Evolutionary conservation across 306 rosid species (phyloP), one percentile per base, ranked within the genome.

Genomic region (Prunus padus): DNA sequence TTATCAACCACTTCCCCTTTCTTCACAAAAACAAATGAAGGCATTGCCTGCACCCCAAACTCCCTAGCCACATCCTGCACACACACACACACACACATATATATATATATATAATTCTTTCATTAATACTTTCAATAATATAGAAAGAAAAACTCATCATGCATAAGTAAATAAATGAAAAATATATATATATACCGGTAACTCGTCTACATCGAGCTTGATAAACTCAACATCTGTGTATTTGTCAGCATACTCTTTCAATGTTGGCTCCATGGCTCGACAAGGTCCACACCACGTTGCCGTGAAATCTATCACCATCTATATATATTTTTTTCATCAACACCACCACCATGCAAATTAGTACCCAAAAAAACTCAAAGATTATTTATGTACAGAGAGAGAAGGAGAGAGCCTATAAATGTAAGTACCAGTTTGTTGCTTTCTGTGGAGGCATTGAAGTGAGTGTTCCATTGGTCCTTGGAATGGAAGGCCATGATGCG

Each of bases 211-310:
- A 69, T 93, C 98, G 72, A 89, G 76, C 86, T 84, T 82, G 79
- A 93, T 65, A 77, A 89, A 89, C 74, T 84, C 89, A 18, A 90
- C 91, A 50, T 91, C 91, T 3, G 73, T 76, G 83, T 80, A 91
- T 79, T 82, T 84, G 44, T 81, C 85, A 31, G 90, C 83, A 76
- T 80, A 86, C 40, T 86, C 88, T 64, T 83, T 74, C 56, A 93
- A 76, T 28, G 62, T 61, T 20, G 96, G 87, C 61, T 91, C 90
- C 88, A 93, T 91, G 18, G 74, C 67, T 76, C 85, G 85, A 78
- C 98, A 93, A 37, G 97, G 96, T 76, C 83, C 85, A 75, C 98
- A 93, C 97, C 97, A 93, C 44, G 87, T 71, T 46, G 98, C 91
- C 37, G 89, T 83, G 88, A 93, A 93, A 83, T 91, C 89, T 42